Conservation (phyloP, 352 stramenopile genomes). For the Globisporangium viniferum region DNA sequence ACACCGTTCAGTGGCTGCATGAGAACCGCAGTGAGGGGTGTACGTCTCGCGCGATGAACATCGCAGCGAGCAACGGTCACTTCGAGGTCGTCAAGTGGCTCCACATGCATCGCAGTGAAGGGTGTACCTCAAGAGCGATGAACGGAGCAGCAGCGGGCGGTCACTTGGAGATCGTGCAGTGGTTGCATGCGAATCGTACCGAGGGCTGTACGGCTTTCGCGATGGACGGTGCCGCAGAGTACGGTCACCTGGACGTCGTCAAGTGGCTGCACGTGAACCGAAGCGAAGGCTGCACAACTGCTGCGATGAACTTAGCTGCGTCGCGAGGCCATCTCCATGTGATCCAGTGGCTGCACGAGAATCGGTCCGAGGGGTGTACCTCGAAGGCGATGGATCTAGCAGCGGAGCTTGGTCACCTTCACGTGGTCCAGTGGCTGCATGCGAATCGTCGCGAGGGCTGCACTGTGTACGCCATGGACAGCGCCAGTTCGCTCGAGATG, state of each 20-base stretch:
- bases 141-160: conserved; percentile 10
- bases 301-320: not conserved
- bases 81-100: not conserved
- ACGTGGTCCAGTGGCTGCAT: not conserved
- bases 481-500: not conserved
- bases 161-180: conserved; percentile 48
- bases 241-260: not conserved
- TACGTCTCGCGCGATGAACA: not conserved
- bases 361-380: not conserved
- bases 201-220: conserved; percentile 47
- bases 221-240: not conserved
- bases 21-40: not conserved
- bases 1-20: not conserved
- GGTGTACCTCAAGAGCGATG: not conserved
- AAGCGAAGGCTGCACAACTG: not conserved
- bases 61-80: not conserved
- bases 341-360: not conserved
- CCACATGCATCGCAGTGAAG: not conserved
- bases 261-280: not conserved
- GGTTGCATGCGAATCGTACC: conserved; percentile 45
- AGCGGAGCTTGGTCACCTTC: not conserved
- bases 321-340: not conserved
- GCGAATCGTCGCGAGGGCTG: not conserved
- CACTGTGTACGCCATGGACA: not conserved
- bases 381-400: not conserved